Evolutionary conservation across 306 rosid genomes (phyloP), one percentile per base, ranked within the genome.

Genomic region (Trifolium fragiferum): DNA sequence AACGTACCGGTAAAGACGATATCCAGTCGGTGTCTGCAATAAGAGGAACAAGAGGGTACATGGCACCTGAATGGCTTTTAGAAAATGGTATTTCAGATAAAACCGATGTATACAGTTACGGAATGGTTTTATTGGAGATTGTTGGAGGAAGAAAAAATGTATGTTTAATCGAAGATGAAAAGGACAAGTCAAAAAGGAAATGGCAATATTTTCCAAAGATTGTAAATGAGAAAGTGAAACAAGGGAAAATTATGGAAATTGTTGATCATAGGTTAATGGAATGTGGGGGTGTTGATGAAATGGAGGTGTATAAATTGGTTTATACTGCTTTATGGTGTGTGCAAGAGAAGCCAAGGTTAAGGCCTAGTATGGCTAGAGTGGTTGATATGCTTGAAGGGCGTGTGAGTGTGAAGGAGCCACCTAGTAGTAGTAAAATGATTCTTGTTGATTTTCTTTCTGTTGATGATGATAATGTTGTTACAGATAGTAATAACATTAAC

Each of bases 31-130:
- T 92, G 20, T 88, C 90, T 5, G 80, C 94, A 4, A 78, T 92
- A 3, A 76, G 94, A 35, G 98, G 98, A 8, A 92, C 98, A 16
- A 84, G 80, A 79, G 96, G 98, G 1, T 92, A 92, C 81, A 76
- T 92, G 19, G 98, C 98, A 1, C 98, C 98, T 1, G 98, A 92
- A 59, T 92, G 98, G 98, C 77, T 92, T 4, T 76, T 92, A 20
- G 90, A 90, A 63, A 85, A 83, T 0, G 40, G 40, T 37, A 37
- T 37, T 37, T 37, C 40, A 8, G 40, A 37, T 37, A 37, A 37
- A 37, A 37, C 40, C 2, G 40, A 37, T 37, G 40, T 37, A 37
- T 37, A 8, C 8, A 37, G 40, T 37, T 37, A 37, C 8, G 40
- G 40, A 37, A 37, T 37, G 40, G 40, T 37, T 37, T 37, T 37